Percentiles rank a stretch among this genome's conserved stretches.
phyloP scores from a whole-genome alignment of 2,329 filamentous ascomycete species.

The Fusarium caatingaense region DNA sequence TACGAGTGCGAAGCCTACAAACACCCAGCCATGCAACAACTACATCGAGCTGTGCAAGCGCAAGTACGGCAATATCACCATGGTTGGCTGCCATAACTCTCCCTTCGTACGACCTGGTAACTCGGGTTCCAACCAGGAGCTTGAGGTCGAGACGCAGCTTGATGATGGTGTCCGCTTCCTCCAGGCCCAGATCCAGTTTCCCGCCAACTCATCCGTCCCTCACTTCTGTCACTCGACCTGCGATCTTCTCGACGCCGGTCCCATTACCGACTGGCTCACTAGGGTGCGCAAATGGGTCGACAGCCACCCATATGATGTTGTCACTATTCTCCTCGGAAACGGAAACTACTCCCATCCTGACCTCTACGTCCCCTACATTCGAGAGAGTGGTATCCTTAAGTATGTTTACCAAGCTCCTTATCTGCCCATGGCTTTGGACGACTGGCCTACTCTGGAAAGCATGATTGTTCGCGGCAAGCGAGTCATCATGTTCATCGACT shows the following conservation, averaged over 20 bases:
- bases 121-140: slow-evolving; percentile 79
- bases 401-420: slow-evolving; percentile 80
- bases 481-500: slow-evolving; percentile 86
- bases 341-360: slow-evolving; percentile 74
- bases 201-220: slow-evolving; percentile 60
- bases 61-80: slow-evolving; percentile 84
- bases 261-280: slow-evolving; percentile 78
- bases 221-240: slow-evolving; percentile 91
- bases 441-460: slow-evolving; percentile 86
- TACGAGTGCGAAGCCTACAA: slow-evolving; percentile 60
- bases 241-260: slow-evolving; percentile 82
- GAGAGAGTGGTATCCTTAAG: slow-evolving; percentile 75
- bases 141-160: slow-evolving; percentile 75
- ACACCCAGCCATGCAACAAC: slow-evolving; percentile 84
- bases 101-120: slow-evolving; percentile 78
- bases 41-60: slow-evolving; percentile 80
- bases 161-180: slow-evolving; percentile 79
- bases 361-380: slow-evolving; percentile 76
- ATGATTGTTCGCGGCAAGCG: slow-evolving; percentile 79
- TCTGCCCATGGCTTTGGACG: slow-evolving; percentile 74
- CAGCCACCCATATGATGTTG: slow-evolving; percentile 83
- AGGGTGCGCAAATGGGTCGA: slow-evolving; percentile 79
- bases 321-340: slow-evolving; percentile 89
- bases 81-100: slow-evolving; percentile 83
- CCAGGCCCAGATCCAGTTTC: slow-evolving; percentile 72